Evolutionary conservation across 139 green algal genomes (phyloP), one percentile per base, ranked within the genome.

Genomic region (Coccomyxa sp.): DNA sequence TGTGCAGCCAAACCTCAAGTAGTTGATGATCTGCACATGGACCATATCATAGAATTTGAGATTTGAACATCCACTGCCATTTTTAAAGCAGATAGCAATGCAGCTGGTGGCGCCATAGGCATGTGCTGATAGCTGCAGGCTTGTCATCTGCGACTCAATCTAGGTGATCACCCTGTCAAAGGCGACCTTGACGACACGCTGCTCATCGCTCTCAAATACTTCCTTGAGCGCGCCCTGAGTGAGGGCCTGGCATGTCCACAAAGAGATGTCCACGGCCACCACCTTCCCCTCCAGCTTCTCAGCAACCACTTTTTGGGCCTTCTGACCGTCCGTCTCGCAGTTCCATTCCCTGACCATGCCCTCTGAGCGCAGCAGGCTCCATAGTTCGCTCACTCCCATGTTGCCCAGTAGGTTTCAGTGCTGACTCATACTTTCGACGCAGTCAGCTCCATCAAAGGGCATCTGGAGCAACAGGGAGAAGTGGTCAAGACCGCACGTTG

Each of bases 1-100:
- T 23, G 91, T 79, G 79, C 84, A 90, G 28, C 90, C 92, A 76
- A 93, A 87, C n/a, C 92, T 88, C 76, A 96, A 87, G 83, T 89
- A 90, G 83, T 93, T 93, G 45, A 91, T 67, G 17, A 86, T 85
- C 91, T 95, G 71, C 27, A 77, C 1, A 25, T 28, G 63, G 18
- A 71, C 18, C 63, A 71, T 51, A 71, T 71, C 63, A 28, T 71
- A 71, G 21, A 71, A 21, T 15, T 11, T 51, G 7, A 51, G 7
- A 3, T 51, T 7, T 11, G 7, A 51, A 51, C 38, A n/a, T 7
- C 38, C 38, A 51, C 38, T 11, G 38, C 38, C 38, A 51, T 3
- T 51, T 3, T 51, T 7, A 51, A 51, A 3, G 38, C 38, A 51
- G 38, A 51, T 51, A 51, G 38, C 38, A 51, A 51, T 3, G 7